phyloP scores from a whole-genome alignment of 2,329 filamentous ascomycete species.

The Alternaria tenuissima region DNA sequence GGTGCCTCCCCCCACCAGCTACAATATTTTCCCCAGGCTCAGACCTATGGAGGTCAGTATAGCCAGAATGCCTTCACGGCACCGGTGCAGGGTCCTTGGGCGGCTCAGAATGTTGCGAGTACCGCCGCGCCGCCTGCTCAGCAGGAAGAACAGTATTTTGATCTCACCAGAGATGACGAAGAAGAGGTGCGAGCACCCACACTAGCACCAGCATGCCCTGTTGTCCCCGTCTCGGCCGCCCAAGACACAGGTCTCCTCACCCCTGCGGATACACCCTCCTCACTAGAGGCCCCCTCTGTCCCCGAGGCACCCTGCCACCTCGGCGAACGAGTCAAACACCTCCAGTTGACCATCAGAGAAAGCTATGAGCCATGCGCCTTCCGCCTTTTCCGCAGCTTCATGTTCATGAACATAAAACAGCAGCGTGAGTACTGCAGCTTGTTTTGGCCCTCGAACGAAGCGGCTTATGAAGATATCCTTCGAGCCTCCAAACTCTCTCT shows the following conservation, averaged over 20 bases:
- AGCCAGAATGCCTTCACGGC: neutral
- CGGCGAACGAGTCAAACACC: neutral
- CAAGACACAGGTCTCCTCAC: neutral
- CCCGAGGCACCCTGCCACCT: neutral
- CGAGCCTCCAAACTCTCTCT: neutral
- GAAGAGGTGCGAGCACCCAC: neutral
- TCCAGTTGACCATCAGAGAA: neutral
- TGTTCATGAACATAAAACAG: neutral
- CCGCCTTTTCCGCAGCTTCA: slow-evolving; percentile 1
- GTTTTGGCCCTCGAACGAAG: slow-evolving; percentile 9
- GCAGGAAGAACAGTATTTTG: neutral
- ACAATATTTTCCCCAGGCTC: neutral
- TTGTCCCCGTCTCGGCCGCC: neutral
- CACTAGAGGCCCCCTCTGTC: neutral
- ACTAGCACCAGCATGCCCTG: neutral
- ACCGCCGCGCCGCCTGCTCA: neutral
- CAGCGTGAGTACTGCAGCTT: neutral
- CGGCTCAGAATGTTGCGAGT: neutral
- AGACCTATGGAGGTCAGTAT: neutral
- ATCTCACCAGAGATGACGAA: neutral
- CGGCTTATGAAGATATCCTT: neutral
- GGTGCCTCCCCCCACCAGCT: neutral
- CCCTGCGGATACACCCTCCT: neutral
- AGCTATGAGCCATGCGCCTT: neutral
- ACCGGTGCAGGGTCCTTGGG: neutral